These are phyloP conservation scores for Aspergillus ochraceus DNA, from an alignment of 2,329 filamentous ascomycete species.

Conservation along the genomic window DNA sequence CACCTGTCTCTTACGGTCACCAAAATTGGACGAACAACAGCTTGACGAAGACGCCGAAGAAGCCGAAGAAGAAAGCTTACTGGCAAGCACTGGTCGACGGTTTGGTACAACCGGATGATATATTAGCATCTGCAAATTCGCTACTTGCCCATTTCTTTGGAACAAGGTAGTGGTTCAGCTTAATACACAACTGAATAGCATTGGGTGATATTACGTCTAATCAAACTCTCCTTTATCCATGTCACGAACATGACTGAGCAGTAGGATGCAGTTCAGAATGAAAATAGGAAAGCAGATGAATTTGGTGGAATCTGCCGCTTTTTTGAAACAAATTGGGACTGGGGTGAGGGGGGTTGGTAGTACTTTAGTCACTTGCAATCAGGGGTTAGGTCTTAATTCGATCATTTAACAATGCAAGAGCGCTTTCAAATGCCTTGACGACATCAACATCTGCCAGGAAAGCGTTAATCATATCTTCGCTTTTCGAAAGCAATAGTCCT, in stretches of 20 bases:
- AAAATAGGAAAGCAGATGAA: neutral
- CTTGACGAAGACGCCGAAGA: slow-evolving; percentile 87
- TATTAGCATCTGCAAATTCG: neutral
- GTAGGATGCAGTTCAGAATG: neutral
- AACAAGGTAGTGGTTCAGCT: neutral
- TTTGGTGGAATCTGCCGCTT: neutral
- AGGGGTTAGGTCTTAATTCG: slow-evolving; percentile 20
- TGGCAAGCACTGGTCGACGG: slow-evolving; percentile 77
- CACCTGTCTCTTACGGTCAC: slow-evolving; percentile 76
- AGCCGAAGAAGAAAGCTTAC: slow-evolving; percentile 88
- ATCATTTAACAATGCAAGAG: slow-evolving; percentile 45
- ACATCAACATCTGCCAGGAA: slow-evolving; percentile 40
- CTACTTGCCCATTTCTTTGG: neutral
- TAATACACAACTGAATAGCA: neutral
- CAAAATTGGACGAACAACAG: slow-evolving; percentile 72
- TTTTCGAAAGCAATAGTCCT: neutral
- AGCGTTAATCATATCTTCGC: slow-evolving; percentile 15
- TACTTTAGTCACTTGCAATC: neutral
- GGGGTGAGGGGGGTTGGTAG: slow-evolving; percentile 3
- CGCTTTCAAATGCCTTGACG: slow-evolving; percentile 50
- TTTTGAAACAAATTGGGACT: neutral
- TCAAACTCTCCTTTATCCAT: neutral
- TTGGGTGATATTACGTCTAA: neutral
- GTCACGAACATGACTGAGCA: neutral
- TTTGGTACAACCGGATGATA: slow-evolving; percentile 56